Conservation (phyloP, 129 eudicot genomes). For the Ambrosia trifida region DNA sequence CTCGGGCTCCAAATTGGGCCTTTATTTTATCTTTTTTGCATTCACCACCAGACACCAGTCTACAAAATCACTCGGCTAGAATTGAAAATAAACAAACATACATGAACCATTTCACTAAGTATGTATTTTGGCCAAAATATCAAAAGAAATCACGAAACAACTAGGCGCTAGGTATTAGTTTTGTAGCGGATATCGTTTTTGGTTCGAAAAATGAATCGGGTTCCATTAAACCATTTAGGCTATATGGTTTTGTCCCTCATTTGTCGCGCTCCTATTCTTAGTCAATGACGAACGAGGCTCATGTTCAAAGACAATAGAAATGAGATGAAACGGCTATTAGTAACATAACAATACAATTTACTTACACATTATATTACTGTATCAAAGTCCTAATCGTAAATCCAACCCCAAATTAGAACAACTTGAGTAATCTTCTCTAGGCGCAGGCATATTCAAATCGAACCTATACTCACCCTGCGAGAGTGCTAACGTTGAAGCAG, state of each 20-base stretch:
- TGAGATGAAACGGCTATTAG: neutral
- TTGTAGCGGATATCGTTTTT: neutral
- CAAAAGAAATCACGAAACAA: no score
- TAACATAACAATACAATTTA: slow-evolving; percentile 13
- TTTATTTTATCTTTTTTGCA: neutral
- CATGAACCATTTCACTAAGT: no score
- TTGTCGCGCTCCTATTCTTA: no score
- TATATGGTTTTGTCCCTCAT: neutral
- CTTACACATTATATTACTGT: slow-evolving; percentile 21
- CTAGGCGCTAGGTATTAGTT: neutral
- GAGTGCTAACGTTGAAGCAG: slow-evolving; percentile 20
- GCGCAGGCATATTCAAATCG: slow-evolving; percentile 50
- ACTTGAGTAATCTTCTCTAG: slow-evolving; percentile 22
- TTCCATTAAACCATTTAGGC: neutral
- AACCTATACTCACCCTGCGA: slow-evolving; percentile 31
- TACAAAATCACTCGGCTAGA: neutral
- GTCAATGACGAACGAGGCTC: neutral
- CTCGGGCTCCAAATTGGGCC: neutral
- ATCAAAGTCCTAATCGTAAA: slow-evolving; percentile 62
- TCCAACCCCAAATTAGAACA: slow-evolving; percentile 42
- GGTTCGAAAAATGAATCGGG: neutral
- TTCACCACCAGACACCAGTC: neutral
- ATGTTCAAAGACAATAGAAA: neutral
- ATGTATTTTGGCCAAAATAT: neutral
- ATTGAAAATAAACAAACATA: no score